These are phyloP conservation scores for Xylaria sp. DNA, from an alignment of 2,329 filamentous ascomycete species.

Conservation along the genomic window DNA sequence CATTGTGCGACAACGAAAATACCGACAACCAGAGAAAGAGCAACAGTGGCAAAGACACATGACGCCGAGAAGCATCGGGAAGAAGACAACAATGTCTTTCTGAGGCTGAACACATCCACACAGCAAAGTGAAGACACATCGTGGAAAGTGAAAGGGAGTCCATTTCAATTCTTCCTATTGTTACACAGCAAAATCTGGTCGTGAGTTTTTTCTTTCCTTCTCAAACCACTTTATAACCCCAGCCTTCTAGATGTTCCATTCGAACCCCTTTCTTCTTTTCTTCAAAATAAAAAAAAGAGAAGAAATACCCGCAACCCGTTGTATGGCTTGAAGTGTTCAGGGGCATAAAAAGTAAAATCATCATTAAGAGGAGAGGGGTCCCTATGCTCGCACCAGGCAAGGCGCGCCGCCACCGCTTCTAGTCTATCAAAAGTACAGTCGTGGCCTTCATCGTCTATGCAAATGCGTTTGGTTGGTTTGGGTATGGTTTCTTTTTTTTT, in stretches of 20 bases:
- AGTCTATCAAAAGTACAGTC: slow-evolving; percentile 33
- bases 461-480: slow-evolving; percentile 20
- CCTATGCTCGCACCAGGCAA: slow-evolving; percentile 26
- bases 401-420: slow-evolving; percentile 29
- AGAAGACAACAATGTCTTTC: background rate
- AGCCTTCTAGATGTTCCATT: slow-evolving; percentile 12
- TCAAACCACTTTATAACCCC: slow-evolving; percentile 9
- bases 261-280: slow-evolving; percentile 8
- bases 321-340: background rate
- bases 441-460: slow-evolving; percentile 32
- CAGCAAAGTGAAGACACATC: background rate
- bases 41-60: no score
- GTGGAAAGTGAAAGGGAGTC: background rate
- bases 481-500: background rate
- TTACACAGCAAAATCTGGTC: slow-evolving; percentile 6
- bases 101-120: background rate
- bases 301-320: no score
- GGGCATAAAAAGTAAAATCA: slow-evolving; percentile 5
- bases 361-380: slow-evolving; percentile 30
- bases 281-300: no score
- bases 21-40: no score
- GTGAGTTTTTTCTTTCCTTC: slow-evolving; percentile 10
- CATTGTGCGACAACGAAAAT: no score
- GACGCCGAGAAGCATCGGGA: no score
- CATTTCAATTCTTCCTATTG: slow-evolving; percentile 2